Base-by-base conservation (phyloP, 1,139 yeast genomes). In the Candida pseudoviswanathii region DNA sequence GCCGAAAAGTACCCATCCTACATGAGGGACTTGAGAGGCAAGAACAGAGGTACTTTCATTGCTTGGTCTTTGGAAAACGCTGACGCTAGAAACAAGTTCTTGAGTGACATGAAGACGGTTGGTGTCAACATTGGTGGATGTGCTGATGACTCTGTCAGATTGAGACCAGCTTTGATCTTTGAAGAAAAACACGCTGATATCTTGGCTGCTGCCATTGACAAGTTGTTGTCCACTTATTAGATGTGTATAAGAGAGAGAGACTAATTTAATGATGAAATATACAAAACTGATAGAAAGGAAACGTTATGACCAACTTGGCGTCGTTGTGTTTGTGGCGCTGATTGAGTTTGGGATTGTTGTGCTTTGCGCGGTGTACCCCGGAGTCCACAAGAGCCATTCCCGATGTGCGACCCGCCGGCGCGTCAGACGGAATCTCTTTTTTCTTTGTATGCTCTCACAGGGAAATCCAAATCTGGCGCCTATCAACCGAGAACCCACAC, bases 61-160 rank as follows among this genome's bases (percentile, higher is more conserved):
- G 95, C 95, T 9, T 87, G 90, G 85, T 87, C 86, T 56, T 68
- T 82, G 62, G 77, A 78, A 44, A 62, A 78, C 47, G 73, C 80
- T 43, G 75, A 70, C 37, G 73, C 75, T 29, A 81, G 95, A 68
- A 82, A 82, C 65, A 68, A 74, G 60, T 84, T 87, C 68, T 70
- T 86, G 64, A 59, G 62, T 51, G 78, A 76, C 53, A 77, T 84
- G 78, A 82, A 82, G 68, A 59, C 68, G 34, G 75, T 67, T 43
- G 96, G 96, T 62, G 77, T 87, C 55, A 86, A 87, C 67, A 79
- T 86, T 61, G 96, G 96, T 53, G 94, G 91, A 39, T 87, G 95
- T 68, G 92, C 92, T 43, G 86, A 81, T 50, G 76, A 71, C 54
- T 81, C 90, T 41, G 83, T 88, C 48, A 82, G 96, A 70, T 77